A percentile compares a stretch with the other conserved stretches of the same genome.
Conservation (phyloP, 1,139 yeast species). For the Yamadazyma triangularis region DNA sequence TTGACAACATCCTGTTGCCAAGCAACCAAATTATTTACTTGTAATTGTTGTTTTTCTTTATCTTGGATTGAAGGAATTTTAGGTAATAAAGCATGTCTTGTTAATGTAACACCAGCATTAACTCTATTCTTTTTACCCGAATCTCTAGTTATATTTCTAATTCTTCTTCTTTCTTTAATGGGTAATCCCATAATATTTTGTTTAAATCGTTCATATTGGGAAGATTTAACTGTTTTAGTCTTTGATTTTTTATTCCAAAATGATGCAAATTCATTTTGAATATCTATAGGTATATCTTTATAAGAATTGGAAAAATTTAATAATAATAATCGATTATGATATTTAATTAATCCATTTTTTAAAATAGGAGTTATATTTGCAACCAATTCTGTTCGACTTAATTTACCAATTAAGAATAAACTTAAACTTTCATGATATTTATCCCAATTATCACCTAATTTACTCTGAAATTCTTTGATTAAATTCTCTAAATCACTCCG, state of each 20-base stretch:
- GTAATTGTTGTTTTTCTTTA: conserved; percentile 46
- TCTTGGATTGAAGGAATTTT: conserved; percentile 78
- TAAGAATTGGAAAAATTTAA: conserved; percentile 82
- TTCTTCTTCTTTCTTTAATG: conserved; percentile 76
- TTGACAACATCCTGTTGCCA: conserved; percentile 94
- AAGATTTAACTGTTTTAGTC: conserved; percentile 45
- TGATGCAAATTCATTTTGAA: conserved; percentile 49
- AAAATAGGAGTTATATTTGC: conserved; percentile 51
- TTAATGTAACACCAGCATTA: conserved; percentile 71
- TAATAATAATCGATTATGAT: conserved; percentile 79
- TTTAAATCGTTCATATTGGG: conserved; percentile 77
- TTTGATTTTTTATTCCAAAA: conserved; percentile 49
- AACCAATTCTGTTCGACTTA: conserved; percentile 73
- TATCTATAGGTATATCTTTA: conserved; percentile 55
- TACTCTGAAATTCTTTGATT: conserved; percentile 68
- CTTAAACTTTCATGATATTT: conserved; percentile 77
- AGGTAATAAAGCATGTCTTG: conserved; percentile 82
- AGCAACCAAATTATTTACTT: conserved; percentile 57
- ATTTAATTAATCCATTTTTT: conserved; percentile 42
- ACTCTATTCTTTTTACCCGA: conserved; percentile 74
- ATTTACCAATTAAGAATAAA: conserved; percentile 69
- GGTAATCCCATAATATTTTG: conserved; percentile 87
- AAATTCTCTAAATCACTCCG: conserved; percentile 70
- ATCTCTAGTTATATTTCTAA: conserved; percentile 78
- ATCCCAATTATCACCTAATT: conserved; percentile 79